Conservation (phyloP, 2,329 filamentous ascomycete genomes). For the Colletotrichum eleusines region DNA sequence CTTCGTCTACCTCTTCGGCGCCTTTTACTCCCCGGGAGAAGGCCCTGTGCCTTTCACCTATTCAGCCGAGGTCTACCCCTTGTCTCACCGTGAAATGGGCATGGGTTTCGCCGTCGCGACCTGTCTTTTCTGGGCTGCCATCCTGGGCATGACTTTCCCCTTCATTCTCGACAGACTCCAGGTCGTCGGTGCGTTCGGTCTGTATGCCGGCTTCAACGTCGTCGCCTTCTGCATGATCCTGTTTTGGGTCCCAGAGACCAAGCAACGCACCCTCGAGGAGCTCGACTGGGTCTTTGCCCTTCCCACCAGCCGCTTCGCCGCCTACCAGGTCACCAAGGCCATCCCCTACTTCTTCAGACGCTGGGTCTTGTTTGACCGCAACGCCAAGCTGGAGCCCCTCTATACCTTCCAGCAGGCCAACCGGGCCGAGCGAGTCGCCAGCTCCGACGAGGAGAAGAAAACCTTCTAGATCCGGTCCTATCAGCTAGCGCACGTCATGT, state of each 20-base stretch:
- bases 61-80: constrained; percentile 76
- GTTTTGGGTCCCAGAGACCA: constrained; percentile 69
- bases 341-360: constrained; percentile 51
- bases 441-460: constrained; percentile 41
- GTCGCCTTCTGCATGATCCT: constrained; percentile 68
- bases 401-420: constrained; percentile 52
- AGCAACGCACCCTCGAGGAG: constrained; percentile 65
- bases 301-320: constrained; percentile 48
- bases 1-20: constrained; percentile 48
- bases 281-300: constrained; percentile 55
- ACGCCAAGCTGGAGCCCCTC: constrained; percentile 56
- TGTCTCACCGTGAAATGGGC: constrained; percentile 77
- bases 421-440: constrained; percentile 16
- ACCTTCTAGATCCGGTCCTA: not conserved
- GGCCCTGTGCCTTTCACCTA: constrained; percentile 77
- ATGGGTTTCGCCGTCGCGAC: constrained; percentile 79
- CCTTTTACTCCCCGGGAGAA: constrained; percentile 58
- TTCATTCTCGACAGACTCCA: constrained; percentile 61
- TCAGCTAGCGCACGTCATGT: no score
- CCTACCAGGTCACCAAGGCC: constrained; percentile 51
- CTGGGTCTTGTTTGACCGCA: constrained; percentile 47
- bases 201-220: constrained; percentile 68
- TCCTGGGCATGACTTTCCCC: constrained; percentile 74
- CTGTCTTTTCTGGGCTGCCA: constrained; percentile 70
- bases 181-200: constrained; percentile 58